These are phyloP conservation scores for Mercurialis annua DNA, from an alignment of 345 rosid genomes.

Conservation along the genomic window DNA sequence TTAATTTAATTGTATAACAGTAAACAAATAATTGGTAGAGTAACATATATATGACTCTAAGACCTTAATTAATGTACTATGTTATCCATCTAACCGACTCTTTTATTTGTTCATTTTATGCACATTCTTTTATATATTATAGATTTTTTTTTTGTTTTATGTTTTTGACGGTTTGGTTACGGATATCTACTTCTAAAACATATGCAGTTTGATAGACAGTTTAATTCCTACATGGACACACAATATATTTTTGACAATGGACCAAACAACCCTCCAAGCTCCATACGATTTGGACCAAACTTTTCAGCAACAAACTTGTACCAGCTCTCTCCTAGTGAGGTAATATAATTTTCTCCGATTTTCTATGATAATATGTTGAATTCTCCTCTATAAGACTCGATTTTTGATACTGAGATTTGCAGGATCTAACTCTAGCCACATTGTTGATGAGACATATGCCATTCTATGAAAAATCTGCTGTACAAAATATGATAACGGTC, in stretches of 20 bases:
- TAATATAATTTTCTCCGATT: neutral
- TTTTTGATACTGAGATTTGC: neutral
- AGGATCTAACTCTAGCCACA: conserved; percentile 24
- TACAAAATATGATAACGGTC: neutral
- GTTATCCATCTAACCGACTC: too few species aligned
- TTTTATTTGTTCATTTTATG: too few species aligned
- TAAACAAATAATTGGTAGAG: too few species aligned
- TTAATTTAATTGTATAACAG: too few species aligned
- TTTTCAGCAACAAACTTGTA: conserved; percentile 26
- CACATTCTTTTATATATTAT: too few species aligned
- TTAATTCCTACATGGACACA: conserved; percentile 26
- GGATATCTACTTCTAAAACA: neutral
- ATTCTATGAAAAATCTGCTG: neutral
- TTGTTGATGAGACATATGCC: conserved; percentile 10
- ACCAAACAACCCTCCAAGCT: conserved; percentile 26
- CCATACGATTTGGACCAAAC: conserved; percentile 10
- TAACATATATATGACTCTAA: too few species aligned
- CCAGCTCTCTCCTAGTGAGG: conserved; percentile 45
- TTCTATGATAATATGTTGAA: neutral
- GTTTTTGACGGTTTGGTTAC: too few species aligned
- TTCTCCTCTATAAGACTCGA: neutral
- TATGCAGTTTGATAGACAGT: conserved; percentile 12
- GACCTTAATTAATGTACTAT: too few species aligned
- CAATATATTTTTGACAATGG: conserved; percentile 20
- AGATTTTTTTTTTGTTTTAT: too few species aligned